These are phyloP conservation scores for Pseudozyma flocculosa DNA, from an alignment of 1,284 basidiomycete genomes.

Conservation along the genomic window DNA sequence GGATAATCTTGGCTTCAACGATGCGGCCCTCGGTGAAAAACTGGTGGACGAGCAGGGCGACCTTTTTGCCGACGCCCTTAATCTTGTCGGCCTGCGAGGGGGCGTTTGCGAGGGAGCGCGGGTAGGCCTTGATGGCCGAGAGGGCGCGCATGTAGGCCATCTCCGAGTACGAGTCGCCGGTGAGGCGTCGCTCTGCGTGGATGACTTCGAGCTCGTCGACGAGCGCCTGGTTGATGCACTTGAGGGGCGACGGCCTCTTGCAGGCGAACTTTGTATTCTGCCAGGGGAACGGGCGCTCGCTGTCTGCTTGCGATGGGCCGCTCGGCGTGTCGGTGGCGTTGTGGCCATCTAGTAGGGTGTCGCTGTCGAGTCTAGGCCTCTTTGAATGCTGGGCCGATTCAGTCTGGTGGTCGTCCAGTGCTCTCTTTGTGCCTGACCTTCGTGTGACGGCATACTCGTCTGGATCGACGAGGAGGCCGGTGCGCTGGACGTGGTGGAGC, in stretches of 20 bases:
- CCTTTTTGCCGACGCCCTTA: conserved; percentile 51
- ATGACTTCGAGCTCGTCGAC: conserved; percentile 47
- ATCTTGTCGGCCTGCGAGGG: conserved; percentile 26
- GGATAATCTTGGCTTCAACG: conserved; percentile 45
- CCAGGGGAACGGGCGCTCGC: conserved; percentile 10
- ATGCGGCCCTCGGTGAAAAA: conserved; percentile 35
- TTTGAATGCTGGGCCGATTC: no score
- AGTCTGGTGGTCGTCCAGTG: not conserved
- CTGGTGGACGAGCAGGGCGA: conserved; percentile 37
- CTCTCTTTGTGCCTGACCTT: not conserved
- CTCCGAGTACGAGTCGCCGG: conserved; percentile 38
- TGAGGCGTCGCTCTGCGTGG: conserved; percentile 41
- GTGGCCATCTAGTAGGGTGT: no score
- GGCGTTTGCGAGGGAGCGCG: conserved; percentile 27
- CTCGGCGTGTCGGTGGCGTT: not conserved
- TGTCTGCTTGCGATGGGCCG: not conserved
- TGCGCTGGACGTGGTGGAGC: conserved; percentile 10
- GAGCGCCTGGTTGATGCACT: conserved; percentile 42
- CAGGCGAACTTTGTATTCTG: conserved; percentile 39
- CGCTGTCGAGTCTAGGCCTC: no score
- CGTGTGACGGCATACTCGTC: conserved; percentile 5
- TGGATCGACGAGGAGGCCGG: conserved; percentile 24
- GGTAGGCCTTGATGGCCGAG: conserved; percentile 47
- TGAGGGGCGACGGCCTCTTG: conserved; percentile 42
- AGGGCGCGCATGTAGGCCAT: conserved; percentile 54